These are phyloP conservation scores for Chondrostereum purpureum DNA, from an alignment of 1,284 basidiomycete genomes.

Conservation along the genomic window DNA sequence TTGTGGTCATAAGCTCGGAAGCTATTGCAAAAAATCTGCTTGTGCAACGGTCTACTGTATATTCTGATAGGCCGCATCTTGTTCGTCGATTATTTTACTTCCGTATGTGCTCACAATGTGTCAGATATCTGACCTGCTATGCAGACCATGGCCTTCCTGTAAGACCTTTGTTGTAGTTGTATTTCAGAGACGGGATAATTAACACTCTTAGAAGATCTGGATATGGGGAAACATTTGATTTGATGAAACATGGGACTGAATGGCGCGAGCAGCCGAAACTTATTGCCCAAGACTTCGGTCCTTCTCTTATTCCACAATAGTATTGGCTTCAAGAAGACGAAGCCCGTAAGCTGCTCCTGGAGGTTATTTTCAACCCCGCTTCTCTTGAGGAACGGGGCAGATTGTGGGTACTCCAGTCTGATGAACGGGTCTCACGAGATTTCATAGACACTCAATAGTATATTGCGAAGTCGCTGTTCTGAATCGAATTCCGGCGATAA, in stretches of 20 bases:
- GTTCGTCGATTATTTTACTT: too few relatives aligned
- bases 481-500: too few relatives aligned
- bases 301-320: neutral
- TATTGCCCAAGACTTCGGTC: neutral
- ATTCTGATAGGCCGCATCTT: slow-evolving; percentile 42
- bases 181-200: too few relatives aligned
- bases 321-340: neutral
- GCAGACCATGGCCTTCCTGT: slow-evolving; percentile 1
- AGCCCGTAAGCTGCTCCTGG: neutral
- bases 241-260: neutral
- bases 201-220: slow-evolving; percentile 5
- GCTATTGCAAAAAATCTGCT: neutral
- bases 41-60: slow-evolving; percentile 28
- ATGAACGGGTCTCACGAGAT: too few relatives aligned
- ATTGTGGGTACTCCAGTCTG: too few relatives aligned
- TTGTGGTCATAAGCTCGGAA: neutral
- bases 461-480: too few relatives aligned
- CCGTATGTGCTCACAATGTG: too few relatives aligned
- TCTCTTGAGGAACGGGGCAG: too few relatives aligned
- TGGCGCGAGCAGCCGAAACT: neutral
- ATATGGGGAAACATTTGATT: neutral
- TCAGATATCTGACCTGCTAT: too few relatives aligned
- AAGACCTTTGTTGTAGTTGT: too few relatives aligned
- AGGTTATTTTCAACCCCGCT: too few relatives aligned
- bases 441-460: too few relatives aligned